Conservation (phyloP, 148 eudicot genomes). For the Pharnaceum exiguum region DNA sequence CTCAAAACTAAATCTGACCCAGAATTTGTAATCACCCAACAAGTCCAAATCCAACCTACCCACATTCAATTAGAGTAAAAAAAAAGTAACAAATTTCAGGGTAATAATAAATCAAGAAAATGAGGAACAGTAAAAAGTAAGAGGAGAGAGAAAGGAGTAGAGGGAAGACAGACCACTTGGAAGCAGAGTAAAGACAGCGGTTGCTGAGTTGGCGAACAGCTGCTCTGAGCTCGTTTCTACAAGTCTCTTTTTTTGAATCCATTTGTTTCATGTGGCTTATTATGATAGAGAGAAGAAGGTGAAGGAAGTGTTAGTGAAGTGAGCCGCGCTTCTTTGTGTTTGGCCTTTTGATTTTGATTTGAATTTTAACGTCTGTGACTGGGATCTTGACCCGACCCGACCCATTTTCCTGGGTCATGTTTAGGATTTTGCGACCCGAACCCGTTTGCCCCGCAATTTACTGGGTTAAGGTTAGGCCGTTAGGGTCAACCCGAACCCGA, state of each 20-base stretch:
- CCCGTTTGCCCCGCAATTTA: too few relatives aligned
- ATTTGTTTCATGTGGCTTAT: slow-evolving; percentile 6
- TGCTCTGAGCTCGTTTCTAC: slow-evolving; percentile 80
- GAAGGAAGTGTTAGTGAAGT: background rate
- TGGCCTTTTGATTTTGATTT: slow-evolving; percentile 8
- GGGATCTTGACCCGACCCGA: too few relatives aligned
- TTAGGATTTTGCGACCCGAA: too few relatives aligned
- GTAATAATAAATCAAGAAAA: background rate
- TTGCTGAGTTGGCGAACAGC: slow-evolving; percentile 86
- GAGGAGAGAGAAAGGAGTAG: background rate
- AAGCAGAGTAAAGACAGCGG: slow-evolving; percentile 87
- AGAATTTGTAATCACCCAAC: background rate
- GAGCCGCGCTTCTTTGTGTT: too few relatives aligned
- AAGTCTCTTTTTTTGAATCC: slow-evolving; percentile 76
- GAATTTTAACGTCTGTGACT: slow-evolving; percentile 4
- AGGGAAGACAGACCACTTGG: slow-evolving; percentile 62
- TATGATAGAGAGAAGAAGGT: background rate
- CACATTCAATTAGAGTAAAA: too few relatives aligned
- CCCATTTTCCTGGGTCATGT: too few relatives aligned
- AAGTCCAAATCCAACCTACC: background rate
- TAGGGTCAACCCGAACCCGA: too few relatives aligned
- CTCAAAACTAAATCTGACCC: slow-evolving; percentile 8
- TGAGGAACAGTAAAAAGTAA: background rate
- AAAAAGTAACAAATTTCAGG: background rate
- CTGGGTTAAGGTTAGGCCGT: too few relatives aligned